Evolutionary conservation across 495 filamentous ascomycete genomes (phyloP), one percentile per base, ranked within the genome.

Genomic region (Elasticomyces elasticus): DNA sequence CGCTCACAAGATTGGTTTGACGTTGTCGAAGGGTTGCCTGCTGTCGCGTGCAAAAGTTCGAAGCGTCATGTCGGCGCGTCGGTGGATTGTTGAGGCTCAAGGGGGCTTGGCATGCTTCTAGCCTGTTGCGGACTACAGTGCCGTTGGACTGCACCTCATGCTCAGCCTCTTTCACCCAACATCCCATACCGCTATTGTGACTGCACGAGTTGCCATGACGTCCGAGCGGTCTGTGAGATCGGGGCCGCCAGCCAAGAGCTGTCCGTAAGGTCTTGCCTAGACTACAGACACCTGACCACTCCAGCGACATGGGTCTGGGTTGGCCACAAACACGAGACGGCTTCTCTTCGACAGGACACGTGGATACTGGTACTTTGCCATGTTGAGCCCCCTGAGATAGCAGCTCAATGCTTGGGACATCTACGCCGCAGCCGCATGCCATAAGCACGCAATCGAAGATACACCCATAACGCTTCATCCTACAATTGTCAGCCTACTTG

Each of bases 101-200:
- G n/a, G n/a, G n/a, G n/a, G n/a, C n/a, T n/a, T n/a, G n/a, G n/a
- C n/a, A 40, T n/a, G 35, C 35, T 5, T 40, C 13, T 40, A 5
- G 30, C n/a, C n/a, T n/a, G 30, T 15, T 7, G 30, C 30, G 30
- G 7, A 15, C 30, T 33, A 33, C 7, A 33, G 30, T 33, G 7
- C 7, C 7, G 51, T 17, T 3, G 10, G 42, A 45, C 17, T 5
- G 22, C 42, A 45, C 17, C 42, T 45, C 20, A 5, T 26, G 19
- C 42, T 45, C 42, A 45, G 42, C 42, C 42, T 45, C 42, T 45
- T 45, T 45, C 42, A 40, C 13, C 42, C 6, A 45, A 45, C 42
- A 22, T 15, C 24, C 11, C 42, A 17, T 10, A 45, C 42, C 42
- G 42, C 24, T 7, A 12, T 45, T 4, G 4, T 24, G 4, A 7